Percentiles rank a stretch among this genome's conserved stretches.
Evolutionary conservation across 2,329 filamentous ascomycete species (phyloP).

Genomic region (Monosporascus cannonballus): DNA sequence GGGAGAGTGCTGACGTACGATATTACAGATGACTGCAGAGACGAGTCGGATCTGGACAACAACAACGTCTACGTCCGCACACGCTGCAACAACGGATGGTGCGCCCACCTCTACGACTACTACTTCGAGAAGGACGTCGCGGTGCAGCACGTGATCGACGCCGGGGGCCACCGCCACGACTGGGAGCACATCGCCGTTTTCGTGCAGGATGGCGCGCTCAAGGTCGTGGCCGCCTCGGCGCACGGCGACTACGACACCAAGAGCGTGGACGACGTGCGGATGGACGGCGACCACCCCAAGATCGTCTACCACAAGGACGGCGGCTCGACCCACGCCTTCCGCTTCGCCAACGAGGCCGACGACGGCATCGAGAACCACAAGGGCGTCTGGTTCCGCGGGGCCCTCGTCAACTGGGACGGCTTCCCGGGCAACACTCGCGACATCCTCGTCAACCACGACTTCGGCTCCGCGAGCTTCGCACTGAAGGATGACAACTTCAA

Average conservation of each 20-base stretch:
- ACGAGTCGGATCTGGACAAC: constrained; percentile 23
- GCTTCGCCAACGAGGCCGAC: constrained; percentile 8
- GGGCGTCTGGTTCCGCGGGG: constrained; percentile 8
- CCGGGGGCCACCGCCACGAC: constrained; percentile 26
- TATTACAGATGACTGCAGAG: constrained; percentile 17
- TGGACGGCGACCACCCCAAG: constrained; percentile 11
- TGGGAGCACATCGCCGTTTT: constrained; percentile 17
- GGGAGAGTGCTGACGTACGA: too few species aligned
- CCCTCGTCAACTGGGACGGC: constrained; percentile 3
- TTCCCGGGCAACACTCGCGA: constrained; percentile 2
- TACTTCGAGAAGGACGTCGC: constrained; percentile 35
- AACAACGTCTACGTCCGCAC: constrained; percentile 32
- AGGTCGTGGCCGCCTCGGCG: constrained; percentile 7
- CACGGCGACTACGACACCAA: constrained; percentile 11
- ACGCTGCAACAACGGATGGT: constrained; percentile 35
- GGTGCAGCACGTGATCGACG: constrained; percentile 12
- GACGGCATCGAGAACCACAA: constrained; percentile 12
- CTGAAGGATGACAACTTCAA: constrained; percentile 4
- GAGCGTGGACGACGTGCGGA: constrained; percentile 6
- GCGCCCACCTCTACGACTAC: constrained; percentile 33
- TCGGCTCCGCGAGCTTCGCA: constrained; percentile 2
- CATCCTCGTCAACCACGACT: constrained; percentile 3
- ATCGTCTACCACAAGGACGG: constrained; percentile 17
- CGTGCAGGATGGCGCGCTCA: constrained; percentile 5
- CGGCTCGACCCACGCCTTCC: constrained; percentile 10